A percentile compares a stretch with the other conserved stretches of the same genome.
Evolutionary conservation across 2,329 filamentous ascomycete species (phyloP).

Genomic region (Magnaporthiopsis incrustans): DNA sequence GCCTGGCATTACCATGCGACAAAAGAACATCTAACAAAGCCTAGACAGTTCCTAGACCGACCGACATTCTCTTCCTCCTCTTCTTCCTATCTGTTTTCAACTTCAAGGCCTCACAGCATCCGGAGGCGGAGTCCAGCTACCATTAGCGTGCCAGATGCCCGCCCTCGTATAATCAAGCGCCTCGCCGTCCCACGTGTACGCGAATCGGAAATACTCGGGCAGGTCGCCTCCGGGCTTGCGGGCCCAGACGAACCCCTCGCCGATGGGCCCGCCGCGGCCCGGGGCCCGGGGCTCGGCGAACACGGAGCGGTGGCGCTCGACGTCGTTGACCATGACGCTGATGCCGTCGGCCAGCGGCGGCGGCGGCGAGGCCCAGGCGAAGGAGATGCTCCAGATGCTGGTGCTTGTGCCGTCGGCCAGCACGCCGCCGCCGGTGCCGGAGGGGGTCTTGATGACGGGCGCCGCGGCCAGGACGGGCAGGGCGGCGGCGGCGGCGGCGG

Average conservation of each 20-base stretch:
- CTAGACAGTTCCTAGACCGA: too few species aligned
- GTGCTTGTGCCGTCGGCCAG: too few species aligned
- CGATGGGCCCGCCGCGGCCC: background rate
- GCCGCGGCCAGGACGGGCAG: too few species aligned
- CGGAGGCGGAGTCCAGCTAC: constrained; percentile 19
- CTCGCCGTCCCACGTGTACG: constrained; percentile 17
- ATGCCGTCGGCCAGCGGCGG: constrained; percentile 18
- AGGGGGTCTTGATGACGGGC: too few species aligned
- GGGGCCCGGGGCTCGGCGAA: constrained; percentile 13
- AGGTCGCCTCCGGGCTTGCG: constrained; percentile 9
- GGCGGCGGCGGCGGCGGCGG: constrained; percentile 6
- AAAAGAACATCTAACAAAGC: too few species aligned
- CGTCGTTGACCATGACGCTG: constrained; percentile 23
- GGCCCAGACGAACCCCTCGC: constrained; percentile 17
- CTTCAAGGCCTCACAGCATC: too few species aligned
- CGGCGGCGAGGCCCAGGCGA: constrained; percentile 15
- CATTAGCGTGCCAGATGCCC: constrained; percentile 20
- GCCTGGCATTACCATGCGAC: too few species aligned
- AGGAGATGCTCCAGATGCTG: constrained; percentile 34
- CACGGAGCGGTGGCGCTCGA: constrained; percentile 19
- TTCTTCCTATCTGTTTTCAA: too few species aligned
- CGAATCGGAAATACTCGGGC: constrained; percentile 22
- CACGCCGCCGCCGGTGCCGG: too few species aligned
- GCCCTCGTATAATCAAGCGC: constrained; percentile 18
- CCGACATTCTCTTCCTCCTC: too few species aligned